Evolutionary conservation across 78 protist genomes (phyloP), one percentile per base, ranked within the genome.

Genomic region (Tieghemostelium lacteum): DNA sequence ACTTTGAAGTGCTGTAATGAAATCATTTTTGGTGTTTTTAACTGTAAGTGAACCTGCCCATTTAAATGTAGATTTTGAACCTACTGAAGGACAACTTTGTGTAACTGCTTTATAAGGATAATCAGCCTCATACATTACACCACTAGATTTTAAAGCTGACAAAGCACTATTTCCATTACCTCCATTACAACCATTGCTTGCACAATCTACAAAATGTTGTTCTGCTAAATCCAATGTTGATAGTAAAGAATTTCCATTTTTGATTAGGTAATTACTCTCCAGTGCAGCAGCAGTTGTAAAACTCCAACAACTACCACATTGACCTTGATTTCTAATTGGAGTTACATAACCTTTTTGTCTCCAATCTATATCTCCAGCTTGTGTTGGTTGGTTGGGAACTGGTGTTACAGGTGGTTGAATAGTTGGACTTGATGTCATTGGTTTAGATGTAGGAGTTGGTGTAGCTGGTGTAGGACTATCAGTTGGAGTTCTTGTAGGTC

Each of bases 311-410:
- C 36, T 0, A 0, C 92, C 92, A 58, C 92, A 85, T 29, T 33
- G 61, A 2, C 71, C 72, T 85, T 85, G 92, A 36, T 85, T 55
- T 37, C 71, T 85, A 24, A 85, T 42, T 6, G 73, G 29, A 19
- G 94, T 83, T 19, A 94, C 95, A 12, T 62, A 83, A 12, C 95
- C 95, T 22, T 58, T 28, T 20, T 0, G 26, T 39, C 60, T 39
- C 97, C 97, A 95, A 73, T 93, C 89, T 31, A 94, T 22, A 26
- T 40, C 12, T 57, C 20, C 16, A 1, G 16, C 10, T 45, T 6
- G 6, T 14, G 10, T 29, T 14, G 4, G 5, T 36, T 64, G 71
- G 10, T 4, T 14, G 8, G 8, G 3, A 64, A 4, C 5, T 64
- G 26, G 42, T 29, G 12, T 29, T 24, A 22, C 1, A 12, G 78